phyloP scores from a whole-genome alignment of 345 rosid genomes.

The Citrus maxima region DNA sequence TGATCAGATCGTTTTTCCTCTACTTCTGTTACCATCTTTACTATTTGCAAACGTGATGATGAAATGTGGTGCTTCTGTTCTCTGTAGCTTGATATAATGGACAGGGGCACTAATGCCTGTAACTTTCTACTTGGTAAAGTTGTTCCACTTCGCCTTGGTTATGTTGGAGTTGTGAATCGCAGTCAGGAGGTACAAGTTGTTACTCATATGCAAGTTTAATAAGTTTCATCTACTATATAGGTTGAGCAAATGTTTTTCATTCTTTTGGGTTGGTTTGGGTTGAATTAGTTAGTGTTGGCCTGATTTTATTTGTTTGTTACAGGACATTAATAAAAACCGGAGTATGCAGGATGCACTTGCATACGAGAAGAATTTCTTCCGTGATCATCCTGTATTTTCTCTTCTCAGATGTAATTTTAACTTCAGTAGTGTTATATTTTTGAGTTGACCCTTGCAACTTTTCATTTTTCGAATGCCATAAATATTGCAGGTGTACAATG shows the following conservation, averaged over 20 bases:
- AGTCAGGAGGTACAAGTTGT: conserved; percentile 52
- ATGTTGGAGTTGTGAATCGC: conserved; percentile 71
- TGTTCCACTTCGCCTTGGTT: conserved; percentile 62
- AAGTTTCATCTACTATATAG: background rate
- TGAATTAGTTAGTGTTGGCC: background rate
- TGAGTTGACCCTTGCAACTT: background rate
- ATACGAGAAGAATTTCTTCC: conserved; percentile 51
- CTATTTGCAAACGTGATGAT: conserved; percentile 12
- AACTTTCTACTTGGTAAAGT: conserved; percentile 60
- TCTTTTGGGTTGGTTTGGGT: conserved; percentile 3
- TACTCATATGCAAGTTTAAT: background rate
- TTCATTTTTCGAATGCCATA: conserved; percentile 10
- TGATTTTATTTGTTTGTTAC: conserved; percentile 12
- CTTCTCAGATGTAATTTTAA: conserved; percentile 12
- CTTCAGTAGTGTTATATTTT: background rate
- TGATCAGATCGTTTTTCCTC: background rate
- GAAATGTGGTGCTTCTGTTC: background rate
- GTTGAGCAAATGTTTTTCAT: background rate
- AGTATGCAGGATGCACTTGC: conserved; percentile 56
- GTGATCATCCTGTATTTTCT: conserved; percentile 44
- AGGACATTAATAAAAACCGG: conserved; percentile 60
- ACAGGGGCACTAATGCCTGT: conserved; percentile 62
- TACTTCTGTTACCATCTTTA: background rate
- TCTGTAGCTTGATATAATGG: conserved; percentile 75
- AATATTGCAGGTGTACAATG: conserved; percentile 51